phyloP scores from a whole-genome alignment of 768 basidiomycete genomes.

The Suillus tomentosus region DNA sequence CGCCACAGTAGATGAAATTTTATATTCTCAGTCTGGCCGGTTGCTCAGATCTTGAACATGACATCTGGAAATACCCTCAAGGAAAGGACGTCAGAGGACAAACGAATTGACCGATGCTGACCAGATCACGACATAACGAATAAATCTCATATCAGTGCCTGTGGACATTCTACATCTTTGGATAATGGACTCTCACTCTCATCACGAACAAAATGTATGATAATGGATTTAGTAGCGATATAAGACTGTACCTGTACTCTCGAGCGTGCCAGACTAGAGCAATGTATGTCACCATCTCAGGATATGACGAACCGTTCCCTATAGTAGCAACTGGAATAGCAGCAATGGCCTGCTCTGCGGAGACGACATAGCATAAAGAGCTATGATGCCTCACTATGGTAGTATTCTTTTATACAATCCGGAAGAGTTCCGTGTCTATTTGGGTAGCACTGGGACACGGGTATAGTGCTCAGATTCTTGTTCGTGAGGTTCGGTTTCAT shows the following conservation, averaged over 20 bases:
- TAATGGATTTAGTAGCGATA: neutral
- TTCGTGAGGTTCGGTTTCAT: neutral
- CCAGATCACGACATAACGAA: neutral
- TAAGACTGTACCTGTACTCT: neutral
- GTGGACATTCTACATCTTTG: neutral
- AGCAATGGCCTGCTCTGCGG: neutral
- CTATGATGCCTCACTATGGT: neutral
- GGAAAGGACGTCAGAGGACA: neutral
- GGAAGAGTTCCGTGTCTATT: neutral
- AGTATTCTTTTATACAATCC: neutral
- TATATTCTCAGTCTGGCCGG: neutral
- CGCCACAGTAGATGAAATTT: neutral
- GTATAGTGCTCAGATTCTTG: neutral
- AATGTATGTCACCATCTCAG: neutral
- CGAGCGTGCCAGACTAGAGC: neutral
- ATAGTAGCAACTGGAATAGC: neutral
- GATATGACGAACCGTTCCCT: neutral
- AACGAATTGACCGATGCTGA: neutral
- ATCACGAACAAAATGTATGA: conserved; percentile 3
- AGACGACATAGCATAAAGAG: neutral
- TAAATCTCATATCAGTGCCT: neutral
- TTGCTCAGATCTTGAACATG: neutral
- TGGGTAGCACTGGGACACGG: neutral
- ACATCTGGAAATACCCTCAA: conserved; percentile 1
- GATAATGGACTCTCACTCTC: neutral